Conservation (phyloP, 495 filamentous ascomycete species). For the Parathielavia hyrcaniae region DNA sequence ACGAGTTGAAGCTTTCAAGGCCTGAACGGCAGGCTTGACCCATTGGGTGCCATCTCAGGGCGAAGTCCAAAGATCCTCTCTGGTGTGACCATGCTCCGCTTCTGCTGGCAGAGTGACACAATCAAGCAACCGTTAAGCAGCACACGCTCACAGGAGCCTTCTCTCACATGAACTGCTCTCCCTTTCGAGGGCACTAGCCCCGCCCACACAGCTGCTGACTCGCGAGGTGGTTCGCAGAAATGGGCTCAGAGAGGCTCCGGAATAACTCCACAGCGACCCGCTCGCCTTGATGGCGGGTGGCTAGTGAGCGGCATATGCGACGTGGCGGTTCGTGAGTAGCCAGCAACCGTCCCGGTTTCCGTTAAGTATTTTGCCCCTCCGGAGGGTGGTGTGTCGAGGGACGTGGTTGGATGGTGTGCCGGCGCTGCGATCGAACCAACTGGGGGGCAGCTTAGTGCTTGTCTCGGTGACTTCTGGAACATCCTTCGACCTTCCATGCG, state of each 20-base stretch:
- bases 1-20: not conserved
- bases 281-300: slow-evolving; percentile 14
- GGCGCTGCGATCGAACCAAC: not conserved
- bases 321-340: slow-evolving; percentile 34
- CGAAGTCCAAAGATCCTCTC: not conserved
- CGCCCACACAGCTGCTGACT: slow-evolving; percentile 9
- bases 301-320: slow-evolving; percentile 22
- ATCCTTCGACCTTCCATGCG: not conserved
- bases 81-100: slow-evolving; percentile 22
- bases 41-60: not conserved
- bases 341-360: not conserved
- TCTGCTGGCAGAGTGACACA: slow-evolving; percentile 9
- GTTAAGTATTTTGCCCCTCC: not conserved
- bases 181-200: slow-evolving; percentile 6
- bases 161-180: slow-evolving; percentile 33
- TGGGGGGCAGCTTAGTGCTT: not conserved
- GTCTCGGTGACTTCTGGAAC: slow-evolving; percentile 13
- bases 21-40: not conserved
- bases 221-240: slow-evolving; percentile 8
- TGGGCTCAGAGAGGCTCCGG: slow-evolving; percentile 3
- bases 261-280: slow-evolving; percentile 16
- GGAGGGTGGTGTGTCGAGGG: not conserved
- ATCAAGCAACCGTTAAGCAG: slow-evolving; percentile 3
- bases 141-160: slow-evolving; percentile 25
- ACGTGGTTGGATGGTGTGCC: slow-evolving; percentile 5